Percentiles rank a stretch among this genome's conserved stretches.
Evolutionary conservation across 306 rosid species (phyloP).

Genomic region (Glycyrrhiza uralensis): DNA sequence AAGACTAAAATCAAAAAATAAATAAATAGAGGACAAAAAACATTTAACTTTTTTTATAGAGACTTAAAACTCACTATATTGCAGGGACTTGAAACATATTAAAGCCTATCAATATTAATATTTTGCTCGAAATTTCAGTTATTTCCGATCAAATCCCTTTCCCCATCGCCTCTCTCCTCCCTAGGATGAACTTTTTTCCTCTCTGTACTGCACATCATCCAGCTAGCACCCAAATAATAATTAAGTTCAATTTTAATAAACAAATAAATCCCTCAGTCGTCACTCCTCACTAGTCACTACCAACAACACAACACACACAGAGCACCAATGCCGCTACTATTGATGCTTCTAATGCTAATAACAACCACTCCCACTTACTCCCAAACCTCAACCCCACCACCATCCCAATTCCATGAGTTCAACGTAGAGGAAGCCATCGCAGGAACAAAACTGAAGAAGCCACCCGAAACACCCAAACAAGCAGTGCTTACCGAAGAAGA

Average conservation of each 20-base stretch:
- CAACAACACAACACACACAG: not conserved
- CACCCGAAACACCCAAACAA: not conserved
- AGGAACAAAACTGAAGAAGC: slow-evolving; percentile 7
- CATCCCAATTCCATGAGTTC: slow-evolving; percentile 22
- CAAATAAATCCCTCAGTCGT: not conserved
- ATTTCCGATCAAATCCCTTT: no score
- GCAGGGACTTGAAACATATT: no score
- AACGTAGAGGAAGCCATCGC: slow-evolving; percentile 30
- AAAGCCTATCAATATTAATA: no score
- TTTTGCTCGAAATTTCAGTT: no score
- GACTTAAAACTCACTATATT: no score
- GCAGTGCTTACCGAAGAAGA: not conserved
- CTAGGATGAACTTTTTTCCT: no score
- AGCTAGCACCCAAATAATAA: not conserved
- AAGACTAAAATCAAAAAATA: no score
- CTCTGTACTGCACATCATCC: no score
- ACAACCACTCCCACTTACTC: not conserved
- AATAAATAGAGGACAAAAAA: no score
- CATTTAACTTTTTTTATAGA: no score
- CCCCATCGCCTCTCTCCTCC: not conserved
- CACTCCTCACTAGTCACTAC: no score
- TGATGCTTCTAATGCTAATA: not conserved
- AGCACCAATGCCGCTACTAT: not conserved
- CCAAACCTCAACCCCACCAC: not conserved
- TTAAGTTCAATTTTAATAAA: no score